phyloP scores from a whole-genome alignment of 371 early-diverging fungal genomes.

The Circinella umbellata region DNA sequence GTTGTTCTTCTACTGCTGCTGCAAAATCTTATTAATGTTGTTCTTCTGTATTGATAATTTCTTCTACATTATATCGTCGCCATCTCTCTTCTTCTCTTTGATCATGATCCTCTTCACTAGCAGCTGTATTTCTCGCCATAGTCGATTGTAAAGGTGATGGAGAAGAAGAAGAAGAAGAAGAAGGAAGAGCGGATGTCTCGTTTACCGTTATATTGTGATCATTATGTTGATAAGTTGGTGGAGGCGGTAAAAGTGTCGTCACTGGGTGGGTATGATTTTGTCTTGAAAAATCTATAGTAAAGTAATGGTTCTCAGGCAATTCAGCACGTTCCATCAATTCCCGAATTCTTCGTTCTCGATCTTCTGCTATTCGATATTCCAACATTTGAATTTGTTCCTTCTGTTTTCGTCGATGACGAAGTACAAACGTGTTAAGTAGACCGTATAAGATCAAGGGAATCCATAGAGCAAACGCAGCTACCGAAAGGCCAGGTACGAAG shows the following conservation, averaged over 20 bases:
- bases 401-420: neutral
- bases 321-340: neutral
- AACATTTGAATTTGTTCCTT: neutral
- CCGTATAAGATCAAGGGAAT: conserved; percentile 2
- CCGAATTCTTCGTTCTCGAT: conserved; percentile 5
- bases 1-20: neutral
- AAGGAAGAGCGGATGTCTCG: no score
- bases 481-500: neutral
- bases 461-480: conserved; percentile 6
- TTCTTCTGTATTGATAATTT: neutral
- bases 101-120: no score
- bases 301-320: conserved; percentile 8
- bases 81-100: neutral
- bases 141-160: no score
- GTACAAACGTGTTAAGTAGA: neutral
- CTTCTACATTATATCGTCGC: neutral
- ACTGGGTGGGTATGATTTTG: conserved; percentile 8
- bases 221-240: conserved; percentile 6
- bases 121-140: no score
- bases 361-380: neutral
- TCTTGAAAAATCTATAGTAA: conserved; percentile 3
- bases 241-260: conserved; percentile 7
- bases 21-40: neutral
- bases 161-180: no score
- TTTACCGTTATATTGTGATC: neutral